Evolutionary conservation across 2,329 filamentous ascomycete species (phyloP).

Genomic region (Paracamarosporium sp.): DNA sequence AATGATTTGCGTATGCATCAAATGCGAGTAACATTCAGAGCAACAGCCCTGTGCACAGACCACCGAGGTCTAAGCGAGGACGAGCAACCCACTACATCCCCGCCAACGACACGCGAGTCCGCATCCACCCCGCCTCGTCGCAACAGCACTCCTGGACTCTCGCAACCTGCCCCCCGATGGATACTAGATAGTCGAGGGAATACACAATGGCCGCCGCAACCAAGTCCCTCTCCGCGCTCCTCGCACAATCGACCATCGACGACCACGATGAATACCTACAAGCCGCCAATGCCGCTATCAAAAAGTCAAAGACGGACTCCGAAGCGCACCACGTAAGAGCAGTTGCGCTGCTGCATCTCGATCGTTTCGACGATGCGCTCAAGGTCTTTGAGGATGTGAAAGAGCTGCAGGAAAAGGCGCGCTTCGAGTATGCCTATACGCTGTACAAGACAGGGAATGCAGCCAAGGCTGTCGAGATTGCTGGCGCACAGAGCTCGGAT

Average conservation of each 20-base stretch:
- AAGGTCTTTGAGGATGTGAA: slow-evolving; percentile 69
- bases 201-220: slow-evolving; percentile 47
- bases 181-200: slow-evolving; percentile 21
- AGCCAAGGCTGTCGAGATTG: slow-evolving; percentile 65
- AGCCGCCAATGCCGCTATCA: slow-evolving; percentile 63
- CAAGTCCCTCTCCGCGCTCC: slow-evolving; percentile 60
- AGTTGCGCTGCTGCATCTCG: slow-evolving; percentile 79
- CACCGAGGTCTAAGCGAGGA: slow-evolving; percentile 35
- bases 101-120: slow-evolving; percentile 12
- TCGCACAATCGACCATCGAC: slow-evolving; percentile 64
- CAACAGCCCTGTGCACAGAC: slow-evolving; percentile 10
- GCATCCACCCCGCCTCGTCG: slow-evolving; percentile 25
- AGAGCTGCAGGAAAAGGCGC: slow-evolving; percentile 65
- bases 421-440: slow-evolving; percentile 79
- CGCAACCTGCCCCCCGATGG: slow-evolving; percentile 26
- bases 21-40: background rate
- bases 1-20: background rate
- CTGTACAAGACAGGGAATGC: slow-evolving; percentile 80
- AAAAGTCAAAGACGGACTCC: slow-evolving; percentile 64
- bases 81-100: slow-evolving; percentile 35
- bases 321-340: slow-evolving; percentile 73
- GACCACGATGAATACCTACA: slow-evolving; percentile 79
- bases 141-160: slow-evolving; percentile 8
- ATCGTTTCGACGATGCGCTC: slow-evolving; percentile 80
- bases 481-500: slow-evolving; percentile 43